phyloP scores from a whole-genome alignment of 352 stramenopile genomes.

The Phytopythium ostracodes region DNA sequence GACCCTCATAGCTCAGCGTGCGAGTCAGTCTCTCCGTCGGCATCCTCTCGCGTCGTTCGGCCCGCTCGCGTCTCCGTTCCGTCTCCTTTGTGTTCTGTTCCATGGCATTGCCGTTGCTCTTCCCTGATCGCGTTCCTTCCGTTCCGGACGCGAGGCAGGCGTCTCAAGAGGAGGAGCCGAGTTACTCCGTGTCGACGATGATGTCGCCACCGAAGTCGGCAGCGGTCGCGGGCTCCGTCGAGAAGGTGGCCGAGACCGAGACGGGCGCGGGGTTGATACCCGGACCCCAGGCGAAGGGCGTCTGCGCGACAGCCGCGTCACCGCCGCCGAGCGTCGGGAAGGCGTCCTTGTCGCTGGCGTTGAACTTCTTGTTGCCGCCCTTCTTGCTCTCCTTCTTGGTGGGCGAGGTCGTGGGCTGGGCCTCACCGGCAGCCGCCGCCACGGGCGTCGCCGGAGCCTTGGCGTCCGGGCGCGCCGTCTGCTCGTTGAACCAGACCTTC shows the following conservation, averaged over 20 bases:
- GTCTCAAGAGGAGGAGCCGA: background rate
- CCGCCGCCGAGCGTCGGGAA: slow-evolving; percentile 76
- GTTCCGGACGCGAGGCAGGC: slow-evolving; percentile 1
- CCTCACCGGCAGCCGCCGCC: slow-evolving; percentile 15
- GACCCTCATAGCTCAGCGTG: background rate
- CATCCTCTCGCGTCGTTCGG: background rate
- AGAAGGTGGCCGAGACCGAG: slow-evolving; percentile 12
- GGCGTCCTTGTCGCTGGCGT: slow-evolving; percentile 65
- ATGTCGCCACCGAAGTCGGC: slow-evolving; percentile 42
- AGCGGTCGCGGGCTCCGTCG: slow-evolving; percentile 18
- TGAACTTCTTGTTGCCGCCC: slow-evolving; percentile 75
- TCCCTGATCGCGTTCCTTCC: background rate
- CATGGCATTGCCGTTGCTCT: background rate
- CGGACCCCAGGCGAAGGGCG: slow-evolving; percentile 48
- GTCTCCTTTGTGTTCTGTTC: slow-evolving; percentile 7
- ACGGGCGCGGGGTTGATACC: slow-evolving; percentile 38
- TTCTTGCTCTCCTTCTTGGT: slow-evolving; percentile 53
- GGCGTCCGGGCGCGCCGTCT: slow-evolving; percentile 52
- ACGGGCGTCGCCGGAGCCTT: slow-evolving; percentile 19
- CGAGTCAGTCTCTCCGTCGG: background rate
- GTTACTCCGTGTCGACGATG: slow-evolving; percentile 38
- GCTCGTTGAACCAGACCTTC: slow-evolving; percentile 87
- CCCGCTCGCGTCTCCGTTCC: slow-evolving; percentile 2
- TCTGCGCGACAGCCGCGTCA: slow-evolving; percentile 24
- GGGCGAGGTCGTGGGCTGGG: slow-evolving; percentile 20